Evolutionary conservation across 352 stramenopile species (phyloP), one percentile per base, ranked within the genome.

Genomic region (Phytophthora sp.): DNA sequence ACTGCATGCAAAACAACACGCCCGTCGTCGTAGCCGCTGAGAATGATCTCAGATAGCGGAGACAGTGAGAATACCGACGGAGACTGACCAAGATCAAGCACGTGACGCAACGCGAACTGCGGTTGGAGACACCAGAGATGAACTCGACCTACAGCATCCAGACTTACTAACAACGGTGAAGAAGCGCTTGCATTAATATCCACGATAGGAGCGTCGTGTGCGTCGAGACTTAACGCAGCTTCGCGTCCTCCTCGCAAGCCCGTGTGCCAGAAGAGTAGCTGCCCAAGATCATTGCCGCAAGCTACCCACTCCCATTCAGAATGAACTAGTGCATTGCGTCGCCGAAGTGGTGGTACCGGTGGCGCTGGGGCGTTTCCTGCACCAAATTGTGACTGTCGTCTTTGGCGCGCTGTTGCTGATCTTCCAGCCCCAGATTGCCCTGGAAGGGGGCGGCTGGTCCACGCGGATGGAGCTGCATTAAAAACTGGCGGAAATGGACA

Each of bases 211-310:
- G 71, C 70, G 45, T 89, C 76, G 31, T 92, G 84, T 5, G 73
- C 81, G 10, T 88, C 76, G 23, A 90, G 55, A 23, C 62, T 77
- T 35, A 88, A 24, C 10, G 64, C 41, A 28, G 32, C 32, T 1
- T 80, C 23, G 53, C 76, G 50, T 76, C 79, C 34, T 66, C 54
- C 74, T 3, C 63, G 66, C 17, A 87, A 56, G 3, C 78, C 77
- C 11, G 84, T 85, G 63, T 89, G 79, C 81, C 81, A 90, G 51
- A 89, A 92, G 23, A 92, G 43, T 39, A 92, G 49, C 30, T 92
- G 76, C 6, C 84, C 84, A 15, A 72, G 76, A 50, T 89, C 79
- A 15, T 67, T 85, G 18, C 84, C 84, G 28, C 77, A 89, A 31
- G 77, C 81, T 27, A 92, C 34, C 84, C 84, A 92, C 48, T 89